phyloP scores from a whole-genome alignment of 352 stramenopile species.

The Globisporangium canariense region DNA sequence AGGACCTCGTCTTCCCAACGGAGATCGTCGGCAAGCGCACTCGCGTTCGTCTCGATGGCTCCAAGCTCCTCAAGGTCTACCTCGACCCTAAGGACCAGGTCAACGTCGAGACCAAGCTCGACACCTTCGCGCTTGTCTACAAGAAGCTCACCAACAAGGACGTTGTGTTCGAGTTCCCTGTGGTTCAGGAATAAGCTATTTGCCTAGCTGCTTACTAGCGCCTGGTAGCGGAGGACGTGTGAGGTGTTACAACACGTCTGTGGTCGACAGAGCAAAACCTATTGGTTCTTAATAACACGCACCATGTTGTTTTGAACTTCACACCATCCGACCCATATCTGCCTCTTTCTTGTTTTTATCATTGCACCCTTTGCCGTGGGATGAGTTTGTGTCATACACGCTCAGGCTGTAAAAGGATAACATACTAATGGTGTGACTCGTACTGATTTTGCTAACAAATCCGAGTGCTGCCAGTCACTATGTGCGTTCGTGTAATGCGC shows the following conservation, averaged over 20 bases:
- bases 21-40: constrained; percentile 99
- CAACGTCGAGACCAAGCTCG: constrained; percentile 99
- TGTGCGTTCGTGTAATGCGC: constrained; percentile 7
- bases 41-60: constrained; percentile 95
- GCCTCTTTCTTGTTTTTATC: neutral
- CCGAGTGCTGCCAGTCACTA: neutral
- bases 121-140: constrained; percentile 99
- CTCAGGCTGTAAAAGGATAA: neutral
- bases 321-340: neutral
- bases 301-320: constrained; percentile 7
- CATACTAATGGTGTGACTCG: neutral
- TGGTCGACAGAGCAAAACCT: constrained; percentile 49
- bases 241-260: constrained; percentile 16
- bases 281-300: constrained; percentile 10
- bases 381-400: neutral
- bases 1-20: constrained; percentile 99
- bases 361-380: neutral
- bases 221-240: neutral
- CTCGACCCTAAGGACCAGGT: constrained; percentile 98
- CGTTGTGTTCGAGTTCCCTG: constrained; percentile 97
- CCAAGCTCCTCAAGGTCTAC: constrained; percentile 98
- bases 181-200: constrained; percentile 81
- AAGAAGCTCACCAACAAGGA: constrained; percentile 99
- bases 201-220: constrained; percentile 14
- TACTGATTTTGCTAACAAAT: neutral